Evolutionary conservation across 2,329 filamentous ascomycete species (phyloP), one percentile per base, ranked within the genome.

Genomic region (Aureobasidium mangrovei): DNA sequence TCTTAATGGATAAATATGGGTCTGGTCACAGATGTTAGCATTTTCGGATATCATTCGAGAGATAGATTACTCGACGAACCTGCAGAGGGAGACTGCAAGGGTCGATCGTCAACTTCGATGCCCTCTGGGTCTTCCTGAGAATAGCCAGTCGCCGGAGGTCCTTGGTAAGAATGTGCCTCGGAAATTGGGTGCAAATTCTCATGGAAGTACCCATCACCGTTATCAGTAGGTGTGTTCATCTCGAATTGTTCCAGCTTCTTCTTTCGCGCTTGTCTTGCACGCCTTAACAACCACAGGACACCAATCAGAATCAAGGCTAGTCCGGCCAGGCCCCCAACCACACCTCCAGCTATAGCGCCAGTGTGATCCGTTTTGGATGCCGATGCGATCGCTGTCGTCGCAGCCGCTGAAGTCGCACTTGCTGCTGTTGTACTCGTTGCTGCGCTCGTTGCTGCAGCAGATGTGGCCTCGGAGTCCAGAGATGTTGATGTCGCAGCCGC

Each of bases 271-370:
- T n/a, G 48, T 5, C 7, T 35, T 36, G 9, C 26, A 2, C 39
- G 48, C 18, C 35, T 43, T 31, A 52, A 28, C 3, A 38, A 52
- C 39, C 48, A 52, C 6, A 52, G 10, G 3, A 52, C 27, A 12
- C 38, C 32, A 4, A 52, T 52, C 4, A 41, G 7, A 32, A 36
- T 2, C 31, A 52, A 28, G 10, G 29, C 10, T 24, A 52, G 28
- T 8, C 36, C 46, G 9, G 46, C 38, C 6, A 41, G n/a, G 5
- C 46, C 46, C 24, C 38, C 48, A 2, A 52, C 29, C 7, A 29
- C 48, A 24, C 48, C 48, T n/a, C 48, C 48, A 6, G 39, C 48
- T 7, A 52, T 52, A 2, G 48, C 48, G 7, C 48, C 48, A 29
- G 39, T 28, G 12, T 43, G 39, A 27, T 52, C 31, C 18, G 18